Evolutionary conservation across 1,284 basidiomycete species (phyloP).

Genomic region (Sporisorium exsertum): DNA sequence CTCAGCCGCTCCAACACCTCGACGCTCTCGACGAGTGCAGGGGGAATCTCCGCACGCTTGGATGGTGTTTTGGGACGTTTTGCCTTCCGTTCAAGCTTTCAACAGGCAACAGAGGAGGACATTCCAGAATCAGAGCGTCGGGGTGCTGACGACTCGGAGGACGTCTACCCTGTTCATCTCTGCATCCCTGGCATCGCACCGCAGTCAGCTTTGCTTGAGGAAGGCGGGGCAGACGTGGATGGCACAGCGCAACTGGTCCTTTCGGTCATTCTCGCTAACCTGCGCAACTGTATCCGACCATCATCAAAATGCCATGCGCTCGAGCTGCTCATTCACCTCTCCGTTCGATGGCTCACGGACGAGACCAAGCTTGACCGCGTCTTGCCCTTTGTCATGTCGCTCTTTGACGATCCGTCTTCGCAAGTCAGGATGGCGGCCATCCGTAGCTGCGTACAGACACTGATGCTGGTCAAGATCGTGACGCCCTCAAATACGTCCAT

Average conservation of each 20-base stretch:
- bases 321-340: slow-evolving; percentile 87
- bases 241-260: slow-evolving; percentile 83
- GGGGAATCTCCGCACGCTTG: slow-evolving; percentile 19
- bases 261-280: slow-evolving; percentile 86
- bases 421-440: slow-evolving; percentile 78
- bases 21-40: slow-evolving; percentile 3
- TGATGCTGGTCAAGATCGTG: slow-evolving; percentile 84
- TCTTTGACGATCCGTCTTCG: slow-evolving; percentile 85
- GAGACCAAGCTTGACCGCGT: slow-evolving; percentile 95
- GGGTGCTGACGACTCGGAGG: slow-evolving; percentile 26
- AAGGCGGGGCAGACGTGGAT: slow-evolving; percentile 71
- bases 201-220: slow-evolving; percentile 23
- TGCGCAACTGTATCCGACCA: slow-evolving; percentile 87
- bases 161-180: slow-evolving; percentile 48
- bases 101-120: slow-evolving; percentile 28
- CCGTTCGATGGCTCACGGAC: slow-evolving; percentile 82
- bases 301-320: slow-evolving; percentile 86
- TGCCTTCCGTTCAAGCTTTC: slow-evolving; percentile 51
- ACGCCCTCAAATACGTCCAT: slow-evolving; percentile 87
- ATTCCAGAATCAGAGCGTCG: slow-evolving; percentile 10
- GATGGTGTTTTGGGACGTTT: slow-evolving; percentile 31
- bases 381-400: slow-evolving; percentile 88
- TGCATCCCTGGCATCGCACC: slow-evolving; percentile 56
- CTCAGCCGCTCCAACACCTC: background rate
- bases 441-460: slow-evolving; percentile 84